Conservation (phyloP, 2,329 filamentous ascomycete genomes). For the Diaporthe caulivora region DNA sequence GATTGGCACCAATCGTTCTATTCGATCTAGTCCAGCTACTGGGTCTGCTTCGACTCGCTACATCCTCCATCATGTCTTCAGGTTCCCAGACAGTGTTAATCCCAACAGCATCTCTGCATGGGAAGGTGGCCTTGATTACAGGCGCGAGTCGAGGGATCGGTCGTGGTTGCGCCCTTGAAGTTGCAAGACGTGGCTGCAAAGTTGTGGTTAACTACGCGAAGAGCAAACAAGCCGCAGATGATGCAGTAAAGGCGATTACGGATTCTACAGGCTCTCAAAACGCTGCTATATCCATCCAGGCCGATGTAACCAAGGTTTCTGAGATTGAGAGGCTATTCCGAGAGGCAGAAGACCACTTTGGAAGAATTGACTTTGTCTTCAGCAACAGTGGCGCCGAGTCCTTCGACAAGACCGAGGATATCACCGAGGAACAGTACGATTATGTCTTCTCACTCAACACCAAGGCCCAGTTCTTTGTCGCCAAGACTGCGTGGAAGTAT, state of each 20-base stretch:
- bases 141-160: neutral
- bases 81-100: neutral
- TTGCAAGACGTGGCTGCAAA: constrained; percentile 11
- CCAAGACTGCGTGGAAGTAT: constrained; percentile 15
- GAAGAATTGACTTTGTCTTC: constrained; percentile 4
- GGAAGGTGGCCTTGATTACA: neutral
- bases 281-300: constrained; percentile 1
- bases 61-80: neutral
- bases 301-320: constrained; percentile 6
- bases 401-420: constrained; percentile 11
- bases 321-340: constrained; percentile 14
- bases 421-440: constrained; percentile 3
- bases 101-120: constrained; percentile 6
- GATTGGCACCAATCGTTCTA: no score
- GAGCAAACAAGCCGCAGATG: constrained; percentile 17
- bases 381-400: constrained; percentile 18
- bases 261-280: neutral
- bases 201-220: neutral
- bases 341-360: neutral
- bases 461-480: constrained; percentile 7
- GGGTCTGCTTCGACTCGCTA: neutral
- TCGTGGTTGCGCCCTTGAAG: constrained; percentile 5
- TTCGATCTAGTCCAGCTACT: neutral
- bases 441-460: constrained; percentile 13
- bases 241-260: constrained; percentile 2